Percentiles rank a stretch among this genome's conserved stretches.
phyloP scores from a whole-genome alignment of 164 flowering plant genomes.

The Aristolochia californica region DNA sequence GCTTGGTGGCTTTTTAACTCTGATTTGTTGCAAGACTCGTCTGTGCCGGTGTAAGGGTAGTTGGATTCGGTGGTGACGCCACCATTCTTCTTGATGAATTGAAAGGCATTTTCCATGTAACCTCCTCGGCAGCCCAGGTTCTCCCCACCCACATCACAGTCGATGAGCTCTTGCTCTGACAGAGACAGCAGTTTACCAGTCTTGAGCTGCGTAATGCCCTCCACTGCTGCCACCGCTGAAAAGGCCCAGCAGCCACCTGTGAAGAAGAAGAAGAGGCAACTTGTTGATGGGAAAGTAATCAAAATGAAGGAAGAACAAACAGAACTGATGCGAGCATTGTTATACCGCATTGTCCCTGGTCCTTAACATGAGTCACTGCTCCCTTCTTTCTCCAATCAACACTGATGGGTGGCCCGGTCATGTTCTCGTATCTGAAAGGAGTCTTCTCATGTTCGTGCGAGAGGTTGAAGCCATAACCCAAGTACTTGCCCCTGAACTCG shows the following conservation, averaged over 20 bases:
- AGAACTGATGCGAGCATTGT: background rate
- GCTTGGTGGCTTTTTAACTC: background rate
- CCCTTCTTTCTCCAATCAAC: constrained; percentile 11
- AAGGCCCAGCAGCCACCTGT: constrained; percentile 14
- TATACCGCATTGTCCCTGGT: constrained; percentile 9
- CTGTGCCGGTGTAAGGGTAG: constrained; percentile 4
- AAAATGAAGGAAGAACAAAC: background rate
- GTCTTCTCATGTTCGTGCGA: background rate
- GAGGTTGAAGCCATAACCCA: constrained; percentile 1
- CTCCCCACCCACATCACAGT: constrained; percentile 3
- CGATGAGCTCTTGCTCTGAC: constrained; percentile 14
- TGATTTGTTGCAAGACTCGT: background rate
- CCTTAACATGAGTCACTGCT: constrained; percentile 10
- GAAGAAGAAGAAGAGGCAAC: background rate
- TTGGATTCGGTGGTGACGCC: constrained; percentile 5
- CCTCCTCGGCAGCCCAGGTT: constrained; percentile 7
- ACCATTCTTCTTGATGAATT: constrained; percentile 3
- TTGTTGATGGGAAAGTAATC: background rate
- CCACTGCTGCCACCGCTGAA: constrained; percentile 11
- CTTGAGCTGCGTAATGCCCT: constrained; percentile 11
- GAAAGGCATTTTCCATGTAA: constrained; percentile 1
- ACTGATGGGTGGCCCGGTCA: background rate
- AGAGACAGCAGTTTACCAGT: constrained; percentile 10
- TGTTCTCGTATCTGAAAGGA: background rate
- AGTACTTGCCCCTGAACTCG: constrained; percentile 14